Conservation (phyloP, 2,329 filamentous ascomycete genomes). For the Trichophyton mentagrophytes region DNA sequence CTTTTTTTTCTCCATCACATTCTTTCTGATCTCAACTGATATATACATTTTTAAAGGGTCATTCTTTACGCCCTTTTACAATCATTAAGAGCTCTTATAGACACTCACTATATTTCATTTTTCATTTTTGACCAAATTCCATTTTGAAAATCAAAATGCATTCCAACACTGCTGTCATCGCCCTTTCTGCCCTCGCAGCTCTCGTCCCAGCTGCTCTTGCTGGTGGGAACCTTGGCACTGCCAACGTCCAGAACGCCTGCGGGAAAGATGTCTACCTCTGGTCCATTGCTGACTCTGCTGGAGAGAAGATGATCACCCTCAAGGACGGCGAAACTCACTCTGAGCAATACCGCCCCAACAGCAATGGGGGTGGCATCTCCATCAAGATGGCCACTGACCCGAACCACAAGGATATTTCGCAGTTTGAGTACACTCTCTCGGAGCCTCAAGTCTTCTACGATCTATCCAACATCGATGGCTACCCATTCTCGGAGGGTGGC, state of each 20-base stretch:
- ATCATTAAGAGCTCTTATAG: slow-evolving; percentile 1
- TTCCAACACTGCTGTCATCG: slow-evolving; percentile 25
- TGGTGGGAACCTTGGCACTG: slow-evolving; percentile 17
- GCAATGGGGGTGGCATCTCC: slow-evolving; percentile 31
- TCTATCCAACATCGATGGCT: slow-evolving; percentile 28
- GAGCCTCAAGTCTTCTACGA: slow-evolving; percentile 27
- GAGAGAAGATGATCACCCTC: slow-evolving; percentile 24
- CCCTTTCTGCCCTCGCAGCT: slow-evolving; percentile 22
- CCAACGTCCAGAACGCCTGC: slow-evolving; percentile 30
- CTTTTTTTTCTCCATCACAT: slow-evolving; percentile 8
- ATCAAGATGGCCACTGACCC: slow-evolving; percentile 29
- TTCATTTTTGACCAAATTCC: neutral
- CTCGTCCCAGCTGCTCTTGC: slow-evolving; percentile 20
- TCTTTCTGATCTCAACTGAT: slow-evolving; percentile 3
- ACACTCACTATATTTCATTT: slow-evolving; percentile 3
- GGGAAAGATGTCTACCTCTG: slow-evolving; percentile 27
- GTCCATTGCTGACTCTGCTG: slow-evolving; percentile 26
- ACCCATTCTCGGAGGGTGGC: slow-evolving; percentile 25
- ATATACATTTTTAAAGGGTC: slow-evolving; percentile 4
- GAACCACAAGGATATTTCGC: slow-evolving; percentile 26
- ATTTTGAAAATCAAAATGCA: slow-evolving; percentile 20
- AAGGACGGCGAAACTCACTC: slow-evolving; percentile 24
- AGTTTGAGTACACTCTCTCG: slow-evolving; percentile 31
- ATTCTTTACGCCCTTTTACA: slow-evolving; percentile 8
- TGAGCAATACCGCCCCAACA: slow-evolving; percentile 23